Conservation (phyloP, 2,329 filamentous ascomycete species). For the Ophiocordyceps camponoti-floridani region DNA sequence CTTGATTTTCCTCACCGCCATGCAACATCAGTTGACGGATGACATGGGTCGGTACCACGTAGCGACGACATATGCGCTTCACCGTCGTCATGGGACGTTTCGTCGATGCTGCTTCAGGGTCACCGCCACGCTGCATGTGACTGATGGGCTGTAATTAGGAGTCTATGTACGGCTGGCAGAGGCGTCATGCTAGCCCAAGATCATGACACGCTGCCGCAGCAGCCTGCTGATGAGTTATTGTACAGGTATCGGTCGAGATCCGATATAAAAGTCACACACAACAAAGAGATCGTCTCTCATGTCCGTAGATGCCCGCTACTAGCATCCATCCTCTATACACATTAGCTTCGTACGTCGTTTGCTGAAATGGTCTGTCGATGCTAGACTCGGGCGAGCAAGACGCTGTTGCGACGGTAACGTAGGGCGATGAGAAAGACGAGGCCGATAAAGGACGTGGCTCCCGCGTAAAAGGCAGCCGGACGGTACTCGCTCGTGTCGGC, state of each 20-base stretch:
- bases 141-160: no score
- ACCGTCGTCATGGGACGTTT: background rate
- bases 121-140: no score
- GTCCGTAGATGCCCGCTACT: no score
- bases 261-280: no score
- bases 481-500: conserved; percentile 6
- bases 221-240: background rate
- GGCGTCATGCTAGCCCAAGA: background rate
- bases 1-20: background rate
- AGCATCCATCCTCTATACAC: no score
- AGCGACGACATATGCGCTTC: background rate
- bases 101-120: background rate
- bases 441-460: conserved; percentile 8
- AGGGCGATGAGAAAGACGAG: conserved; percentile 4
- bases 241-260: no score
- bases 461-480: conserved; percentile 11
- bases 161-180: no score
- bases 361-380: no score
- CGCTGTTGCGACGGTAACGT: conserved; percentile 1
- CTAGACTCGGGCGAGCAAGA: conserved; percentile 1
- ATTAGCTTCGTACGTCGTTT: no score
- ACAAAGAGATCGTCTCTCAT: no score
- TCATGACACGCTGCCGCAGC: background rate
- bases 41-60: background rate
- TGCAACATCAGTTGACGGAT: background rate